A percentile compares a stretch with the other conserved stretches of the same genome.
Evolutionary conservation across 768 basidiomycete species (phyloP).

Genomic region (Mycena epipterygia): DNA sequence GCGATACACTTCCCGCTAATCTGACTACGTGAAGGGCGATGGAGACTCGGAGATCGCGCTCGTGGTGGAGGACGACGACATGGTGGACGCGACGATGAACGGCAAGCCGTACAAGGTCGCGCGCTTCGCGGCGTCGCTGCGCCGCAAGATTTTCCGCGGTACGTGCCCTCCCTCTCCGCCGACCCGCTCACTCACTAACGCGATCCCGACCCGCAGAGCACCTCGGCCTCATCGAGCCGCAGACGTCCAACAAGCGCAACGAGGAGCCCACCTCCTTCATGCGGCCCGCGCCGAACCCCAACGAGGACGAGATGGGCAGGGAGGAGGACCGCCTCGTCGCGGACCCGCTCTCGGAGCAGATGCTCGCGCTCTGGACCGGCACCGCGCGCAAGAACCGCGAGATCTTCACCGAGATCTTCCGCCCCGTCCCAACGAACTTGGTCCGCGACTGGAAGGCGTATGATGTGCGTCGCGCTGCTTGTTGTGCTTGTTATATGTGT

Average conservation of each 20-base stretch:
- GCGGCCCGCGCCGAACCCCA: constrained; percentile 81
- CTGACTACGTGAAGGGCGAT: constrained; percentile 71
- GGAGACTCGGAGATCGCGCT: constrained; percentile 96
- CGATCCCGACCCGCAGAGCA: constrained; percentile 71
- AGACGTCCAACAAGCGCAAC: constrained; percentile 56
- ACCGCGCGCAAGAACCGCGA: constrained; percentile 88
- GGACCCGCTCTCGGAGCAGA: constrained; percentile 81
- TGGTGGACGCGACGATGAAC: constrained; percentile 83
- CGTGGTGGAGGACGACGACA: constrained; percentile 90
- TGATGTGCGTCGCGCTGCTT: constrained; percentile 70
- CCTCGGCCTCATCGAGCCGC: constrained; percentile 87
- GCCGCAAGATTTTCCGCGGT: constrained; percentile 90
- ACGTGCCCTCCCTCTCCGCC: constrained; percentile 27
- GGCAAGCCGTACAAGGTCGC: constrained; percentile 79
- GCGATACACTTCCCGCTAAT: constrained; percentile 14
- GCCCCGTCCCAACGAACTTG: constrained; percentile 87
- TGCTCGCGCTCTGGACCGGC: constrained; percentile 69
- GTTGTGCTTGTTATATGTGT: constrained; percentile 9
- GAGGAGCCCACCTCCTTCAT: constrained; percentile 71
- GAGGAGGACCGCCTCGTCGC: constrained; percentile 77
- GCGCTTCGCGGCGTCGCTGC: constrained; percentile 87
- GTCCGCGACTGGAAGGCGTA: constrained; percentile 86
- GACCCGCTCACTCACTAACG: constrained; percentile 8
- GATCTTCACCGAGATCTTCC: constrained; percentile 89
- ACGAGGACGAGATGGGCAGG: constrained; percentile 73